phyloP scores from a whole-genome alignment of 192 early-diverging fungal species.

The Globomyces pollinis-pini region DNA sequence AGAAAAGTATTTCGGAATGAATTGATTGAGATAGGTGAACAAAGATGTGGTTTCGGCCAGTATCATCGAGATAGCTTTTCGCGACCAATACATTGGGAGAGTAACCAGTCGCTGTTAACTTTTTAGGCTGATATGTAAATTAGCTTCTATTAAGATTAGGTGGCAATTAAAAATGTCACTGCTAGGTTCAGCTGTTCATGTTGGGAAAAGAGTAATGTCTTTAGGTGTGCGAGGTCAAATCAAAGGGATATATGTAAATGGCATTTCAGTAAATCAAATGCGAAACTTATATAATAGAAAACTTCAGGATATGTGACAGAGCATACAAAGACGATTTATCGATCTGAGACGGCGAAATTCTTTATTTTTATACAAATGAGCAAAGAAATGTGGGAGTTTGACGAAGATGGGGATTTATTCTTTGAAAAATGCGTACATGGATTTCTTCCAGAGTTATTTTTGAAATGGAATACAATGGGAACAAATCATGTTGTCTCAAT shows the following conservation, averaged over 20 bases:
- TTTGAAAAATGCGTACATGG: constrained; percentile 88
- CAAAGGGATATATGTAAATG: constrained; percentile 67
- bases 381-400: constrained; percentile 96
- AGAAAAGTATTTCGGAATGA: too few species aligned
- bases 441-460: constrained; percentile 84
- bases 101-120: background rate
- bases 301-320: constrained; percentile 71
- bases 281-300: too few species aligned
- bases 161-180: constrained; percentile 74
- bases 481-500: constrained; percentile 95
- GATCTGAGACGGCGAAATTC: constrained; percentile 89
- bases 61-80: constrained; percentile 78
- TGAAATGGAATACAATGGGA: constrained; percentile 68
- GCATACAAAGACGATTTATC: constrained; percentile 76
- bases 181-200: constrained; percentile 62
- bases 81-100: constrained; percentile 78
- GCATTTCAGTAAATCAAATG: too few species aligned
- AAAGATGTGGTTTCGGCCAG: constrained; percentile 60
- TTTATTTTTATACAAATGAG: constrained; percentile 96
- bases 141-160: too few species aligned
- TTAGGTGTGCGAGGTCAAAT: constrained; percentile 72
- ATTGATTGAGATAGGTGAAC: too few species aligned
- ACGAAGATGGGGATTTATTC: constrained; percentile 91
- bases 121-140: constrained; percentile 33
- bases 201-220: constrained; percentile 64